These are phyloP conservation scores for Cordyceps pruinosa DNA, from an alignment of 2,329 filamentous ascomycete species.

Conservation along the genomic window DNA sequence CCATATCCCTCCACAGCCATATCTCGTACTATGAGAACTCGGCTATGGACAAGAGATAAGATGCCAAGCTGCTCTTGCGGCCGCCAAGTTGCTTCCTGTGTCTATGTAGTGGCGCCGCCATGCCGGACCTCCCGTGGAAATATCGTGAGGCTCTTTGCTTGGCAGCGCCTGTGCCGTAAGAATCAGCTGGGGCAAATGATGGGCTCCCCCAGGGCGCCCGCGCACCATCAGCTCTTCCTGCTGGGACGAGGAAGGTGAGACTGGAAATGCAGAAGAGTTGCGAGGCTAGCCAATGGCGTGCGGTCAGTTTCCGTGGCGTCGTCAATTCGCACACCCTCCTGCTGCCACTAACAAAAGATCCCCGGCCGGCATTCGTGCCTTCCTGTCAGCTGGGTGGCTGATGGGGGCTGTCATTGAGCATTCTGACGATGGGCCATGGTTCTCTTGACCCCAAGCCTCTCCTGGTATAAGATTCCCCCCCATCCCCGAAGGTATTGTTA, in stretches of 20 bases:
- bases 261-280: not conserved
- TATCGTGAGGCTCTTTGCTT: not conserved
- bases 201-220: not conserved
- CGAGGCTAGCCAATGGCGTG: not conserved
- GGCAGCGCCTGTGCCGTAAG: not conserved
- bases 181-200: constrained; percentile 7
- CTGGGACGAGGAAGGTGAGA: constrained; percentile 1
- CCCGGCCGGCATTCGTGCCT: not conserved
- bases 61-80: not conserved
- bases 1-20: not conserved
- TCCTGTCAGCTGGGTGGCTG: not conserved
- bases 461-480: not conserved
- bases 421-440: not conserved
- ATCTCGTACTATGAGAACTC: not conserved
- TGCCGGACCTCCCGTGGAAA: not conserved
- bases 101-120: constrained; percentile 6
- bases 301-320: not conserved
- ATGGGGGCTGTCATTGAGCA: not conserved
- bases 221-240: not conserved
- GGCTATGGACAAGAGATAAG: not conserved
- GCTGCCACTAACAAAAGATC: not conserved
- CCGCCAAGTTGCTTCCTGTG: not conserved
- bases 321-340: not conserved
- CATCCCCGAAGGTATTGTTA: not conserved
- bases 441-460: not conserved